phyloP scores from a whole-genome alignment of 2,329 filamentous ascomycete species.

The Lasiodiplodia theobromae region DNA sequence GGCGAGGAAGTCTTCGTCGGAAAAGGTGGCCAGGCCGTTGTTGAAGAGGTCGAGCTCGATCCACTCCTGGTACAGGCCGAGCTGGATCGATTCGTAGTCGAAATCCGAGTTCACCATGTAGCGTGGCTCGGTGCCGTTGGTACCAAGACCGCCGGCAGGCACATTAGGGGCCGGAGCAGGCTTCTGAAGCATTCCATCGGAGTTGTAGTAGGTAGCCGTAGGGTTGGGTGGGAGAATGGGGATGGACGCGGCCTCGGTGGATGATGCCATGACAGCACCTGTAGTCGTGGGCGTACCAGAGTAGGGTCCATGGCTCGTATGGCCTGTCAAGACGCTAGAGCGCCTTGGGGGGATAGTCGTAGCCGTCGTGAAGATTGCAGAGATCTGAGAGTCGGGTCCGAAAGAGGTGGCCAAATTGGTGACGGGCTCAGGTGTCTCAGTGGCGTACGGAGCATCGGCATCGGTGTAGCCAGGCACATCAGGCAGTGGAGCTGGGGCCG shows the following conservation, averaged over 20 bases:
- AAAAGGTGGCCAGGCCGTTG: slow-evolving; percentile 74
- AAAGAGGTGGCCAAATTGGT: slow-evolving; percentile 49
- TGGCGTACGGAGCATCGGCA: slow-evolving; percentile 52
- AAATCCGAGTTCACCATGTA: slow-evolving; percentile 83
- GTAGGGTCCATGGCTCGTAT: slow-evolving; percentile 73
- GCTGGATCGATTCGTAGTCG: slow-evolving; percentile 78
- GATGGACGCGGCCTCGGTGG: slow-evolving; percentile 65
- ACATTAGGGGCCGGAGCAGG: slow-evolving; percentile 74
- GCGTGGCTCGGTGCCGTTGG: slow-evolving; percentile 77
- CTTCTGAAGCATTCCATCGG: slow-evolving; percentile 72
- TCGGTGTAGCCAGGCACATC: slow-evolving; percentile 55
- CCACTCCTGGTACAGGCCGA: slow-evolving; percentile 82
- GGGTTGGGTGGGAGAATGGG: slow-evolving; percentile 64
- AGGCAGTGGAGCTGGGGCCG: slow-evolving; percentile 48
- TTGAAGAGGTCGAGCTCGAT: slow-evolving; percentile 86
- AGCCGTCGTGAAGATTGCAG: slow-evolving; percentile 39
- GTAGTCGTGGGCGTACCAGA: slow-evolving; percentile 72
- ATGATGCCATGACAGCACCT: slow-evolving; percentile 68
- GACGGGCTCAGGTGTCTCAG: slow-evolving; percentile 37
- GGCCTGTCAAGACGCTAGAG: slow-evolving; percentile 60
- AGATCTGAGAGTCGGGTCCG: slow-evolving; percentile 52
- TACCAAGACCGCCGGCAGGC: slow-evolving; percentile 74
- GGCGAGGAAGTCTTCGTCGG: slow-evolving; percentile 70
- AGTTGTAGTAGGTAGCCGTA: slow-evolving; percentile 73
- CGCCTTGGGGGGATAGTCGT: slow-evolving; percentile 53